Evolutionary conservation across 2,329 filamentous ascomycete species (phyloP).

Genomic region (Xylariaceae sp.): DNA sequence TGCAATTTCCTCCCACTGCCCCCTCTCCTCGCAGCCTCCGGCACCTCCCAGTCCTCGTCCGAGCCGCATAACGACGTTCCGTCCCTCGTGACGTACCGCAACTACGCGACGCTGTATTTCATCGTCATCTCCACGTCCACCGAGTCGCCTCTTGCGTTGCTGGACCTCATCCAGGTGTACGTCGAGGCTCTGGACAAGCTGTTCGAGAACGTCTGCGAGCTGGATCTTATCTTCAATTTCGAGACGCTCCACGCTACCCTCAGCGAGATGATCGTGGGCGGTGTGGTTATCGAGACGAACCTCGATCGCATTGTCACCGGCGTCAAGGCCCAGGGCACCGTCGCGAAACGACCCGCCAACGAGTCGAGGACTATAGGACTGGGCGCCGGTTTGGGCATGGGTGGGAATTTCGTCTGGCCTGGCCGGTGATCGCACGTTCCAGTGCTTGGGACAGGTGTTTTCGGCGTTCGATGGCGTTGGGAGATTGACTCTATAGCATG

Average conservation of each 20-base stretch:
- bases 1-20: slow-evolving; percentile 93
- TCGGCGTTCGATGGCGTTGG: slow-evolving; percentile 20
- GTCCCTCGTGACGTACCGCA: slow-evolving; percentile 92
- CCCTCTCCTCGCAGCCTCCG: slow-evolving; percentile 58
- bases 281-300: slow-evolving; percentile 89
- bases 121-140: slow-evolving; percentile 96
- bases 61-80: slow-evolving; percentile 81
- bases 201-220: slow-evolving; percentile 97
- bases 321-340: slow-evolving; percentile 70
- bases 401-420: slow-evolving; percentile 55
- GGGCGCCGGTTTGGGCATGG: slow-evolving; percentile 52
- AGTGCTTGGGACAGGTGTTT: slow-evolving; percentile 11
- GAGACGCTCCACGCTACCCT: slow-evolving; percentile 91
- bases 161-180: slow-evolving; percentile 97
- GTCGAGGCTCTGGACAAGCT: slow-evolving; percentile 91
- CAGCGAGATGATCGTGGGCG: slow-evolving; percentile 91
- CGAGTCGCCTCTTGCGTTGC: slow-evolving; percentile 88
- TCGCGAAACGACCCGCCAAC: slow-evolving; percentile 75
- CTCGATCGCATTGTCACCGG: slow-evolving; percentile 83
- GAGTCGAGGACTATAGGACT: slow-evolving; percentile 51
- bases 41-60: slow-evolving; percentile 60
- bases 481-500: background rate
- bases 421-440: slow-evolving; percentile 25
- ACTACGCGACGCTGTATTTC: slow-evolving; percentile 98
- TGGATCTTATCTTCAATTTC: slow-evolving; percentile 98